Conservation (phyloP, 257 asterid species). For the Gentiana macrophylla region DNA sequence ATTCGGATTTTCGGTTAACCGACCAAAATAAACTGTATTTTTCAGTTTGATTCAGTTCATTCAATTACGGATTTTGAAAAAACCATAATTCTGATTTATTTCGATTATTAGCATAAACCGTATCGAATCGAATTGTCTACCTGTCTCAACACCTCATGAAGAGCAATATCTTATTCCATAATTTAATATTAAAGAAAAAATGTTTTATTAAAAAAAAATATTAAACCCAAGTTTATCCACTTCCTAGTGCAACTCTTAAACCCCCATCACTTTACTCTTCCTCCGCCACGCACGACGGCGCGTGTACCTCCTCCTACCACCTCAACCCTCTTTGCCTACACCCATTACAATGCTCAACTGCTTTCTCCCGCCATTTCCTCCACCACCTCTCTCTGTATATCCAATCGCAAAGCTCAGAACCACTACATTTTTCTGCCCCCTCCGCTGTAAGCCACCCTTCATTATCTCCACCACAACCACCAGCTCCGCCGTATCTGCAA, state of each 20-base stretch:
- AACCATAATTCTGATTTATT: no score
- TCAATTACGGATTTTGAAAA: no score
- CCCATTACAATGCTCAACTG: background rate
- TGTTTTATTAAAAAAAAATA: no score
- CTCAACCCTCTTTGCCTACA: slow-evolving; percentile 18
- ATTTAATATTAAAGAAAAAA: no score
- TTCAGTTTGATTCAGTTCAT: no score
- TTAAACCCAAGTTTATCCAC: background rate
- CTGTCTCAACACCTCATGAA: no score
- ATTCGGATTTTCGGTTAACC: no score
- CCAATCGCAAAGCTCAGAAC: slow-evolving; percentile 20
- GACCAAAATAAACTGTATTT: no score
- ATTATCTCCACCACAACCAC: slow-evolving; percentile 20
- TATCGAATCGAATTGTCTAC: no score
- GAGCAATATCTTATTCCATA: no score
- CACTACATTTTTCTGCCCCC: slow-evolving; percentile 17
- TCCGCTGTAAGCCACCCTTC: slow-evolving; percentile 22
- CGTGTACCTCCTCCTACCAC: slow-evolving; percentile 19
- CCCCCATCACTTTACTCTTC: slow-evolving; percentile 9
- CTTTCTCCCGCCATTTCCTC: slow-evolving; percentile 29
- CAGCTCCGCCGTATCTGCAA: slow-evolving; percentile 35
- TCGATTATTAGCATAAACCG: no score
- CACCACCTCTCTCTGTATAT: slow-evolving; percentile 19
- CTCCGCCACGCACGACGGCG: slow-evolving; percentile 10
- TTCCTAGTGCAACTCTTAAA: background rate